Evolutionary conservation across 768 basidiomycete genomes (phyloP).

Genomic region (Cystofilobasidium bisporidii): DNA sequence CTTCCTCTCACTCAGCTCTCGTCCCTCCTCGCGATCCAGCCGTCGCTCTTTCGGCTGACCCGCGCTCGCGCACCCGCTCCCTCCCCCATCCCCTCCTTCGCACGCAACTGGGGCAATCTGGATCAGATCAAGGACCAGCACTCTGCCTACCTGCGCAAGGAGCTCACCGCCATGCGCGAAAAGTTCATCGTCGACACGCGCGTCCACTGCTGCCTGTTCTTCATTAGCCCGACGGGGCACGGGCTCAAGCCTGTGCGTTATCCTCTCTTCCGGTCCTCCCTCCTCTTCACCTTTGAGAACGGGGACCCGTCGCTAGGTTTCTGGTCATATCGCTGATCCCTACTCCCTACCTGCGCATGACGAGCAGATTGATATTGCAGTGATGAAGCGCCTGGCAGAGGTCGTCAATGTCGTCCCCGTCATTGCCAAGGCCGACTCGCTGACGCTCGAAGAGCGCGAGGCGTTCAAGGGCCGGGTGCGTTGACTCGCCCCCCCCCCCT

Average conservation of each 20-base stretch:
- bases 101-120: no score
- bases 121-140: slow-evolving; percentile 67
- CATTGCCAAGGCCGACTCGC: slow-evolving; percentile 90
- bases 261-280: no score
- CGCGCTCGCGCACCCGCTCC: no score
- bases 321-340: no score
- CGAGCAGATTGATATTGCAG: slow-evolving; percentile 80
- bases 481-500: slow-evolving; percentile 1
- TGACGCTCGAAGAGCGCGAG: slow-evolving; percentile 86
- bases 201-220: slow-evolving; percentile 96
- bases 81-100: no score
- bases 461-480: slow-evolving; percentile 82
- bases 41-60: no score
- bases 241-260: slow-evolving; percentile 66
- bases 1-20: background rate
- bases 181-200: slow-evolving; percentile 96
- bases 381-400: slow-evolving; percentile 97
- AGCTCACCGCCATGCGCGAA: slow-evolving; percentile 96
- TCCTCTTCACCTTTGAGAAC: background rate
- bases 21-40: no score
- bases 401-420: slow-evolving; percentile 99
- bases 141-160: slow-evolving; percentile 95
- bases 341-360: no score
- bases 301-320: no score
- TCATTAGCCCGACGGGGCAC: slow-evolving; percentile 98